Evolutionary conservation across 2,329 filamentous ascomycete species (phyloP).

Genomic region (Scytalidium sp.): DNA sequence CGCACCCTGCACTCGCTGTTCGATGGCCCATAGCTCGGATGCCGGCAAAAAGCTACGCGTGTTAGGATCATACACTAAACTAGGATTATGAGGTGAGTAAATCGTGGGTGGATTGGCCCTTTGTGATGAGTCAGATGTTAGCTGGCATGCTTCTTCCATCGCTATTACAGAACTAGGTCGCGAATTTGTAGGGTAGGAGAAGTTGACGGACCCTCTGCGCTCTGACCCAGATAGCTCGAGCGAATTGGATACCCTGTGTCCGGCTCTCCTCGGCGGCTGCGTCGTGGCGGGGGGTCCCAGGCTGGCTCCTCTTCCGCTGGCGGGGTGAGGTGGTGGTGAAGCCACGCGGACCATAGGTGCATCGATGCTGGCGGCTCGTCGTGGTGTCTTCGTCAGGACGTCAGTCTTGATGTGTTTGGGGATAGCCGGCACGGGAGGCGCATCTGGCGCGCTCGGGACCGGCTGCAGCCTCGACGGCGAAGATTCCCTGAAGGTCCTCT

Average conservation of each 20-base stretch:
- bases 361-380: constrained; percentile 34
- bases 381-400: constrained; percentile 21
- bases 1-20: constrained; percentile 38
- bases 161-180: constrained; percentile 21
- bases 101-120: constrained; percentile 22
- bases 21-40: constrained; percentile 38
- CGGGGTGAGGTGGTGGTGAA: constrained; percentile 24
- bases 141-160: constrained; percentile 21
- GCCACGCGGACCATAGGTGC: constrained; percentile 27
- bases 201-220: constrained; percentile 45
- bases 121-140: constrained; percentile 27
- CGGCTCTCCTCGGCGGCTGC: constrained; percentile 15
- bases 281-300: constrained; percentile 17
- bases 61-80: constrained; percentile 63
- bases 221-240: constrained; percentile 37
- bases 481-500: constrained; percentile 80
- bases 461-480: constrained; percentile 54
- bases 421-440: constrained; percentile 74
- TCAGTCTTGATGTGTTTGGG: constrained; percentile 47
- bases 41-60: constrained; percentile 59
- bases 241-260: constrained; percentile 18
- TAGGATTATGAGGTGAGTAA: constrained; percentile 32
- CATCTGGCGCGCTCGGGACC: constrained; percentile 38
- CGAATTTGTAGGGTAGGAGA: constrained; percentile 46
- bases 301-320: constrained; percentile 26